Base-by-base conservation (phyloP, 768 basidiomycete genomes). In the Austroboletus festivus region DNA sequence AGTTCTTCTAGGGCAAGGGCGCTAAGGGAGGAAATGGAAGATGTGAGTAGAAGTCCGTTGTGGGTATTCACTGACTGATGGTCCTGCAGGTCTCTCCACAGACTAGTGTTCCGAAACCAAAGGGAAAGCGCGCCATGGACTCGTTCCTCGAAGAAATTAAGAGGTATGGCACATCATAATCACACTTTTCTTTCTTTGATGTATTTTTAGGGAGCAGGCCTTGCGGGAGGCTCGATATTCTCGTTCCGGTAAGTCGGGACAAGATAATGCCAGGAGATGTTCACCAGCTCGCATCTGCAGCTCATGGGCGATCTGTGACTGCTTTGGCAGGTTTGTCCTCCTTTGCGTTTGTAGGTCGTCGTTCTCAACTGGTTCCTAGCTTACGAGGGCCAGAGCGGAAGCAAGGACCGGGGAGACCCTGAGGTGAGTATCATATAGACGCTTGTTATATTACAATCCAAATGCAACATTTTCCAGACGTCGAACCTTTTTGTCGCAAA, bases 401-500 rank as follows among this genome's bases (percentile, higher is more conserved):
- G 86, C 56, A 88, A 89, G 64, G 92, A 95, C 61, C 73, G 85
- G 54, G 90, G 90, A 11, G 93, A 97, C 64, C 85, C 86, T 3
- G 84, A 88, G 72, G 93, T 91, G 55, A 50, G 76, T 58, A 19
- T 26, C 18, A 20, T 41, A 10, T 18, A 21, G 35, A 30, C 2
- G 13, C 21, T 13, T 40, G 38, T 47, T 23, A 5, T 33, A 46
- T 16, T 40, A 12, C 30, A 42, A 51, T 15, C 42, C 43, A n/a
- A 43, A 38, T 44, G 48, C 46, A 20, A 38, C 38, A 13, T 47
- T 35, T 16, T 46, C 12, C 52, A 94, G 88, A 96, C 95, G 1
- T 91, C 94, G 33, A 99, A 99, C 60, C 69, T 99, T 13, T 98
- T 95, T 64, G 93, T 99, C 31, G 92, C 93, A 12, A 96, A 97